phyloP scores from a whole-genome alignment of 176 grass and related monocot species.

The Guadua angustifolia region DNA sequence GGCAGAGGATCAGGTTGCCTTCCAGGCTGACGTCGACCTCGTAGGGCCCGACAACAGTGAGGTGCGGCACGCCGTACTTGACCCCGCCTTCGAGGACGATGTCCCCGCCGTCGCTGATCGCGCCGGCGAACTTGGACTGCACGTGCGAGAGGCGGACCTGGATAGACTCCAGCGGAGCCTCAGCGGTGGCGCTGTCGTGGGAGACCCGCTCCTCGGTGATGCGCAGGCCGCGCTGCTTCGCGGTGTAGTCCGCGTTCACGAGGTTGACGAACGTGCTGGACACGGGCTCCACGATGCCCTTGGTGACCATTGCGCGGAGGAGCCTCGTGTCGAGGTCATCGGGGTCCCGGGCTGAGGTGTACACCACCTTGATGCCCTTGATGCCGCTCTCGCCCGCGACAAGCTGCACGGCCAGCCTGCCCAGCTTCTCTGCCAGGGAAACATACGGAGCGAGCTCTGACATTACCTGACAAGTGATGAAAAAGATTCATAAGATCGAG shows the following conservation, averaged over 20 bases:
- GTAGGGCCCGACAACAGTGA: slow-evolving; percentile 72
- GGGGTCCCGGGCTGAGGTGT: slow-evolving; percentile 66
- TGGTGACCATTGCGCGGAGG: slow-evolving; percentile 87
- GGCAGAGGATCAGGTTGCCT: slow-evolving; percentile 86
- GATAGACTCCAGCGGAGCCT: slow-evolving; percentile 72
- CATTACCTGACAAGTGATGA: slow-evolving; percentile 47
- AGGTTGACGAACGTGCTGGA: slow-evolving; percentile 77
- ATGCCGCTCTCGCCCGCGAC: slow-evolving; percentile 82
- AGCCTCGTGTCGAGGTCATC: slow-evolving; percentile 88
- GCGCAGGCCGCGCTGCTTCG: slow-evolving; percentile 82
- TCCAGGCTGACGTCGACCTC: slow-evolving; percentile 89
- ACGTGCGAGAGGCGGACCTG: slow-evolving; percentile 71
- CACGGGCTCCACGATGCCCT: slow-evolving; percentile 92
- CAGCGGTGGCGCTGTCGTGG: slow-evolving; percentile 54
- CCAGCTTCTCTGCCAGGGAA: slow-evolving; percentile 84
- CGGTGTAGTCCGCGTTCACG: slow-evolving; percentile 89
- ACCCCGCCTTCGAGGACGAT: slow-evolving; percentile 83
- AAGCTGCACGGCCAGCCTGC: slow-evolving; percentile 89
- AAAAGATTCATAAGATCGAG: neutral
- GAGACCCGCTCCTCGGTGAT: slow-evolving; percentile 79
- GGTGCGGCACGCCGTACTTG: slow-evolving; percentile 78
- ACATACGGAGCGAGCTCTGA: slow-evolving; percentile 91
- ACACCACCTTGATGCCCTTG: slow-evolving; percentile 82
- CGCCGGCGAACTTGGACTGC: slow-evolving; percentile 74
- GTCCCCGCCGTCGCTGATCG: slow-evolving; percentile 63